These are phyloP conservation scores for Diplodia corticola DNA, from an alignment of 2,329 filamentous ascomycete species.

Conservation along the genomic window DNA sequence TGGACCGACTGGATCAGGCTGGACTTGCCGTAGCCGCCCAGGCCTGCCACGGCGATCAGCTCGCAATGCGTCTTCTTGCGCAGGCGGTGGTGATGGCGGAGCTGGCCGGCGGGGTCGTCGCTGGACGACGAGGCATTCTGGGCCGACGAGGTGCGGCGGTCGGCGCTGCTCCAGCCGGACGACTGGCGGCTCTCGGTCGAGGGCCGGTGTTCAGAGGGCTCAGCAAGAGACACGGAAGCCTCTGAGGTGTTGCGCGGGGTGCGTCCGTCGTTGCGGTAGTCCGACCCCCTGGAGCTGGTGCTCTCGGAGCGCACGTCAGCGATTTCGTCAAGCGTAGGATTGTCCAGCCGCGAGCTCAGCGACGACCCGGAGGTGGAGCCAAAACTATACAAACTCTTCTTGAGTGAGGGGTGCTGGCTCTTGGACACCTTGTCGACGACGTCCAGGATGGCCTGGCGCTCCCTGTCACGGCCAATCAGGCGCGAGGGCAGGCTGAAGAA, in stretches of 20 bases:
- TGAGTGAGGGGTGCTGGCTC: slow-evolving; percentile 52
- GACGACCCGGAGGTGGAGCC: slow-evolving; percentile 49
- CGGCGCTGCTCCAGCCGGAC: not conserved
- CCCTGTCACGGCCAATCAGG: slow-evolving; percentile 77
- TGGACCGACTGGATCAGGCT: slow-evolving; percentile 61
- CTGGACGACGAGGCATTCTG: not conserved
- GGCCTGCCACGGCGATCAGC: slow-evolving; percentile 58
- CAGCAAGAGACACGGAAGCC: slow-evolving; percentile 3
- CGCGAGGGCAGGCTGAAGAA: slow-evolving; percentile 82
- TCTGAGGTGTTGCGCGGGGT: slow-evolving; percentile 23
- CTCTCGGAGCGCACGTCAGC: slow-evolving; percentile 44
- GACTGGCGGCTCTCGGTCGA: slow-evolving; percentile 18
- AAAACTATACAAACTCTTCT: slow-evolving; percentile 49
- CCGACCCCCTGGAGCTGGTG: slow-evolving; percentile 58
- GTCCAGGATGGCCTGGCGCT: slow-evolving; percentile 66
- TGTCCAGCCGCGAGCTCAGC: slow-evolving; percentile 22
- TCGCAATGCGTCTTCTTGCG: slow-evolving; percentile 55
- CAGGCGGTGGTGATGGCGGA: slow-evolving; percentile 13
- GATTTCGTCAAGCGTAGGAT: slow-evolving; percentile 45
- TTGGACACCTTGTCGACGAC: slow-evolving; percentile 75
- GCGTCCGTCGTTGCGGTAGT: slow-evolving; percentile 24
- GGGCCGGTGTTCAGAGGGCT: slow-evolving; percentile 16
- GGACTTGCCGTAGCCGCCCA: slow-evolving; percentile 61
- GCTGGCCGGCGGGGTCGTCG: slow-evolving; percentile 11
- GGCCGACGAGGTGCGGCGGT: slow-evolving; percentile 15